A percentile compares a stretch with the other conserved stretches of the same genome.
phyloP scores from a whole-genome alignment of 2,329 filamentous ascomycete species.

The Apiospora saccharicola region DNA sequence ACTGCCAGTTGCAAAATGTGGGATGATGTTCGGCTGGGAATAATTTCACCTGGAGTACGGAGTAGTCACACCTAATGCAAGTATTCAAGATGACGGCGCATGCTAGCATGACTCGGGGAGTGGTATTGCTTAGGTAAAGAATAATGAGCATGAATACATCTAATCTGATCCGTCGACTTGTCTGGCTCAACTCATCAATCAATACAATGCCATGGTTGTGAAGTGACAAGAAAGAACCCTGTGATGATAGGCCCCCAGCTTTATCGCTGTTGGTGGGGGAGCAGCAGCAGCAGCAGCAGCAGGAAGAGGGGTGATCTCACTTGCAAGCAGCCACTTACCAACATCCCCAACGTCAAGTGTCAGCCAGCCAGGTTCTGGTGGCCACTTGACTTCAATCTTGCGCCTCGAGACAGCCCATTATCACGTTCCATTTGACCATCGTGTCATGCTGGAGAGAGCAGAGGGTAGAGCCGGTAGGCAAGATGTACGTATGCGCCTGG shows the following conservation, averaged over 20 bases:
- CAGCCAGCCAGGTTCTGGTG: not conserved
- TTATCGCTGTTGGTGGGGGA: not conserved
- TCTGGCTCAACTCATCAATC: not conserved
- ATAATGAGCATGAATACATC: not conserved
- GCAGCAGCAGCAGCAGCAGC: not conserved
- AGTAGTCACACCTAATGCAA: too few species aligned
- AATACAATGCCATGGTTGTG: not conserved
- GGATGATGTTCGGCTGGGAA: conserved; percentile 13
- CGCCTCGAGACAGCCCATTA: conserved; percentile 4
- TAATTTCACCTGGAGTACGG: not conserved
- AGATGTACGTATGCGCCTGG: not conserved
- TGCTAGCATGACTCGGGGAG: not conserved
- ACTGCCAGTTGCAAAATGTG: not conserved
- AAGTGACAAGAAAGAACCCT: not conserved
- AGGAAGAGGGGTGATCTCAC: not conserved
- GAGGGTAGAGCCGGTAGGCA: not conserved
- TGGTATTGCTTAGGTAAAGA: not conserved
- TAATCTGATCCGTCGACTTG: not conserved
- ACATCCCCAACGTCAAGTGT: not conserved
- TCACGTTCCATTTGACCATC: conserved; percentile 2
- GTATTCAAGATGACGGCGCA: not conserved
- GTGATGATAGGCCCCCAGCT: not conserved
- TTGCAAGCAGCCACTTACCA: not conserved
- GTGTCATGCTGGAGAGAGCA: not conserved
- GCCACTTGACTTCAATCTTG: not conserved